These are phyloP conservation scores for Malassezia brasiliensis DNA, from an alignment of 1,284 basidiomycete genomes.

Conservation along the genomic window DNA sequence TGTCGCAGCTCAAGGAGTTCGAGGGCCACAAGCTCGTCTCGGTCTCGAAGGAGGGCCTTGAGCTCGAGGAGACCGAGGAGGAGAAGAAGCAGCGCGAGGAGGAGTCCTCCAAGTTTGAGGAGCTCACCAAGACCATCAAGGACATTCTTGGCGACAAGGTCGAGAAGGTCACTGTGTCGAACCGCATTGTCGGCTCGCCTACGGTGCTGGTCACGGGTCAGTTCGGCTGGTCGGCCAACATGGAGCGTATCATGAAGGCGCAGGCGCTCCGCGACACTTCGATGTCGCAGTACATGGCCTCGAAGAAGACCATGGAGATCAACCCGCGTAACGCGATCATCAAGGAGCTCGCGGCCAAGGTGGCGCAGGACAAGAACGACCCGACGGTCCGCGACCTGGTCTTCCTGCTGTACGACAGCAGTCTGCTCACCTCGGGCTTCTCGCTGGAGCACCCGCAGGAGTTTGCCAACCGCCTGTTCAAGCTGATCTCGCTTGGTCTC, in stretches of 20 bases:
- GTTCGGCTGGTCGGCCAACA: conserved; percentile 99
- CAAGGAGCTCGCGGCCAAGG: conserved; percentile 90
- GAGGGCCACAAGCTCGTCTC: conserved; percentile 96
- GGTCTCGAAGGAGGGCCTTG: conserved; percentile 97
- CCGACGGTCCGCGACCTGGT: conserved; percentile 87
- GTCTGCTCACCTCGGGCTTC: conserved; percentile 65
- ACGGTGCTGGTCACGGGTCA: conserved; percentile 71
- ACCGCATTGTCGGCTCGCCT: conserved; percentile 57
- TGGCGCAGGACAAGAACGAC: conserved; percentile 93
- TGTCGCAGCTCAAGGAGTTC: conserved; percentile 98
- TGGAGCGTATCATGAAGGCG: conserved; percentile 99
- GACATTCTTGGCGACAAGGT: conserved; percentile 98
- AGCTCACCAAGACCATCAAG: conserved; percentile 90
- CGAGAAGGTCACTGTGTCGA: conserved; percentile 97
- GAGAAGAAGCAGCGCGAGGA: conserved; percentile 88
- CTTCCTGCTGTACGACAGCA: conserved; percentile 90
- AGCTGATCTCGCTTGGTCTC: conserved; percentile 74
- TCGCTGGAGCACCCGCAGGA: conserved; percentile 87
- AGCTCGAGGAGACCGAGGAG: conserved; percentile 96
- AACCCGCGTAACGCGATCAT: conserved; percentile 90
- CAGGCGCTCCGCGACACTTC: conserved; percentile 96
- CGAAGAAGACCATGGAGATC: conserved; percentile 95
- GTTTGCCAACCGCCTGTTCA: conserved; percentile 90
- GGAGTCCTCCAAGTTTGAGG: conserved; percentile 72
- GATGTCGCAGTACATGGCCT: conserved; percentile 93